Evolutionary conservation across 2,329 filamentous ascomycete genomes (phyloP).

Genomic region (Dactylonectria macrodidyma): DNA sequence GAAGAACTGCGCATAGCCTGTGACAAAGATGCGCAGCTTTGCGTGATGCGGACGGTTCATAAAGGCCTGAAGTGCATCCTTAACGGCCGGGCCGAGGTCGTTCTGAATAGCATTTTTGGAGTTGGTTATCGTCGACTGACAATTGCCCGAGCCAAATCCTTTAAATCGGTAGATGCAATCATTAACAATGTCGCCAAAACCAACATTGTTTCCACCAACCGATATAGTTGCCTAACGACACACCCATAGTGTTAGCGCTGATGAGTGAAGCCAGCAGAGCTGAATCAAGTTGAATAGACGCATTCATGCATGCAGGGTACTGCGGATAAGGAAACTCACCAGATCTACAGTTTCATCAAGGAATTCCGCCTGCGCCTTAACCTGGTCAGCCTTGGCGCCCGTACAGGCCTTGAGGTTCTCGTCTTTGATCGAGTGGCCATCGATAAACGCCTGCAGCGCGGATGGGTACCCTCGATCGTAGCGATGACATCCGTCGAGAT

Average conservation of each 20-base stretch:
- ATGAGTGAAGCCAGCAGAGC: not conserved
- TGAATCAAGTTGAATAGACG: not conserved
- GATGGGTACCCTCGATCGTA: conserved; percentile 6
- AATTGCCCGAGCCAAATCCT: conserved; percentile 4
- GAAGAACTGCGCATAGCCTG: not conserved
- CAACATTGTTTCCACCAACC: conserved; percentile 7
- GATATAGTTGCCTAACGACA: not conserved
- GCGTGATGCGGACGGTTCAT: not conserved
- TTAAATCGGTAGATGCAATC: conserved; percentile 24
- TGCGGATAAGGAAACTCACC: not conserved
- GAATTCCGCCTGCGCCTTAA: not conserved
- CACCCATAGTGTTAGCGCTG: not conserved
- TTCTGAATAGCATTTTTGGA: not conserved
- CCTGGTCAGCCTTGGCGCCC: not conserved
- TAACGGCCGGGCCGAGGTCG: not conserved
- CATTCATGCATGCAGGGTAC: not conserved
- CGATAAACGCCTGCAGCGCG: not conserved
- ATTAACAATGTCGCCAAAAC: conserved; percentile 11
- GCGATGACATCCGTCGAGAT: conserved; percentile 17
- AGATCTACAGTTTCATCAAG: not conserved
- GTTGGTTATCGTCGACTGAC: not conserved
- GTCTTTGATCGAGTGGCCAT: not conserved
- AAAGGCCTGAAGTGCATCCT: not conserved
- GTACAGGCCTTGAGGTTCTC: conserved; percentile 4
- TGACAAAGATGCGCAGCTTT: conserved; percentile 2